Evolutionary conservation across 169 alveolate species (phyloP), one percentile per base, ranked within the genome.

Genomic region (Plasmodium reichenowi): DNA sequence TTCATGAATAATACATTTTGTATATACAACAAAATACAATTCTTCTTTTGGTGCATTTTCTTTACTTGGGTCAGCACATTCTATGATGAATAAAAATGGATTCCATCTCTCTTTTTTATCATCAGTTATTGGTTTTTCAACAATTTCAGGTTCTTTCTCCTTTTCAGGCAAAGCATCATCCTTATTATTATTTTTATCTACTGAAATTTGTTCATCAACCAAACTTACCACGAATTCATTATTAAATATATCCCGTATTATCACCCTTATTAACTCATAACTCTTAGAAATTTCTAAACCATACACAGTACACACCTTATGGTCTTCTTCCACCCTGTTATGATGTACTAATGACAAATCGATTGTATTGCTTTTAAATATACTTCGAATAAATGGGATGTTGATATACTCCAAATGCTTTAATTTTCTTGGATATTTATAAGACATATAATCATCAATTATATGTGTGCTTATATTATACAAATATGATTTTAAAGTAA

Each of bases 381-480:
- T 20, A 50, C 12, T 8, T 45, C 54, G 29, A 68, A 72, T 64
- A 10, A 50, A 22, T 17, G 89, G 89, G 17, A 78, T 0, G 10
- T 38, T 26, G n/a, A 52, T 9, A 50, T 48, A 78, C 58, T 78
- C 89, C 26, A 38, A 63, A n/a, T 50, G 9, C 24, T 78, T 78
- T 22, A 64, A 29, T 20, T 66, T 78, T 15, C 89, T 64, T 0
- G 78, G 59, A 59, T 66, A 64, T 17, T 1, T 78, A 26, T 64
- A 66, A 10, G 89, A 1, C 22, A 78, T 3, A 47, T 52, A 78
- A 50, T 78, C 89, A 70, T 78, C 89, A 24, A 6, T 64, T 20
- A 48, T 64, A 26, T 50, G 22, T 3, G 67, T 50, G 13, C 15
- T 29, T 8, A 58, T 50, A 17, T 78, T 78, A 45, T 15, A 20